Percentiles rank a stretch among this genome's conserved stretches.
phyloP scores from a whole-genome alignment of 805 yeast species.

The Cephaloascus albidus region DNA sequence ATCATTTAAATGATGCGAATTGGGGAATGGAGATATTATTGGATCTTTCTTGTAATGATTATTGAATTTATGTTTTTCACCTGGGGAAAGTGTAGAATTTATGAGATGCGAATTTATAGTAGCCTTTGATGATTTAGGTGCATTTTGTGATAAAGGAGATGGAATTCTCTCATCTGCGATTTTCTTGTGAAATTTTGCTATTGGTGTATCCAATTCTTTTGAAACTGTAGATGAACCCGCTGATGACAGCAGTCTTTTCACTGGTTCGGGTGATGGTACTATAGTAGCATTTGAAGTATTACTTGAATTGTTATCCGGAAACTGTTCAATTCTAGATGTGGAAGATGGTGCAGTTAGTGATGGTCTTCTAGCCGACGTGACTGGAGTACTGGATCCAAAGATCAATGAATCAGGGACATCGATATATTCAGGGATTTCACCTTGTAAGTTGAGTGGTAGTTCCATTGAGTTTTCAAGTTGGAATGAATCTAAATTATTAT shows the following conservation, averaged over 20 bases:
- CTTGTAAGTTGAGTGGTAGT: conserved; percentile 22
- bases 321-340: background rate
- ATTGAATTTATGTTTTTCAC: conserved; percentile 17
- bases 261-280: background rate
- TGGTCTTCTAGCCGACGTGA: background rate
- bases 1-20: conserved; percentile 26
- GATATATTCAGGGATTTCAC: conserved; percentile 22
- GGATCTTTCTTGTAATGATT: conserved; percentile 39
- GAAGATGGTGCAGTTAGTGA: background rate
- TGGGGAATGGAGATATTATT: conserved; percentile 27
- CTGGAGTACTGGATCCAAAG: conserved; percentile 11
- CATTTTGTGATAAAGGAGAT: conserved; percentile 22
- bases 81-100: conserved; percentile 3
- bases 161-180: conserved; percentile 10
- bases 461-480: conserved; percentile 4
- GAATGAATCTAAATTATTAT: conserved; percentile 1
- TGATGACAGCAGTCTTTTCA: background rate
- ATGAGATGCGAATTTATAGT: conserved; percentile 15
- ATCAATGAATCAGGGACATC: conserved; percentile 32
- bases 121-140: conserved; percentile 20
- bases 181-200: background rate
- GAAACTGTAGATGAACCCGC: background rate
- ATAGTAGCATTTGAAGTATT: background rate
- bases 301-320: background rate
- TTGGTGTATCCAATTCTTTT: background rate